Conservation (phyloP, 2,329 filamentous ascomycete species). For the Alternaria sp. region DNA sequence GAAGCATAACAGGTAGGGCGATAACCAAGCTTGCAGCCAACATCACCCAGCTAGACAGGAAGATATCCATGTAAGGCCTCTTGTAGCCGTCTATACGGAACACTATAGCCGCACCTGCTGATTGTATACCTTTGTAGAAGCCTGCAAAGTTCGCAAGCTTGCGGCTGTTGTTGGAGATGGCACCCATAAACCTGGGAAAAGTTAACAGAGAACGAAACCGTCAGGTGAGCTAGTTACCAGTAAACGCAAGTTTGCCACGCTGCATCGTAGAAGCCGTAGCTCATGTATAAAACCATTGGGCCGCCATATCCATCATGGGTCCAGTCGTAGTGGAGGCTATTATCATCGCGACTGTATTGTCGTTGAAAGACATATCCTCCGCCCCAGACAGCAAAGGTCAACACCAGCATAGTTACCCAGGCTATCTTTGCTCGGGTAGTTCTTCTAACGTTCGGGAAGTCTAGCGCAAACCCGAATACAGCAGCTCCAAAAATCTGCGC, state of each 20-base stretch:
- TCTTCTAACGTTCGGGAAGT: conserved; percentile 64
- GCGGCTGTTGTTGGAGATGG: conserved; percentile 87
- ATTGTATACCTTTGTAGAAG: conserved; percentile 88
- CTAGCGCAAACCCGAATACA: conserved; percentile 74
- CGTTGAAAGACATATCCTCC: conserved; percentile 80
- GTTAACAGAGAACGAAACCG: conserved; percentile 6
- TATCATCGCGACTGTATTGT: conserved; percentile 56
- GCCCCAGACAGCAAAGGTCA: conserved; percentile 81
- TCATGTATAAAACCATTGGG: conserved; percentile 86
- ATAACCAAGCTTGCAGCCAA: conserved; percentile 75
- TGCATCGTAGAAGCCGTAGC: conserved; percentile 87
- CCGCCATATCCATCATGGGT: conserved; percentile 71
- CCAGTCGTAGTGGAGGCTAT: conserved; percentile 65
- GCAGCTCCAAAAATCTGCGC: conserved; percentile 77
- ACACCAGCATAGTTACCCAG: conserved; percentile 66
- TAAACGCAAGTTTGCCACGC: conserved; percentile 89
- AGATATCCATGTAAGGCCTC: conserved; percentile 71
- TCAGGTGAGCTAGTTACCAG: conserved; percentile 64
- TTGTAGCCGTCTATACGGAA: conserved; percentile 70
- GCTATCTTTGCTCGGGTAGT: conserved; percentile 70
- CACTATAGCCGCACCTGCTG: conserved; percentile 78
- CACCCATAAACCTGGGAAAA: conserved; percentile 78
- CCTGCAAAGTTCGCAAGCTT: conserved; percentile 89
- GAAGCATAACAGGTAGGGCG: conserved; percentile 78
- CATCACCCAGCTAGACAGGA: conserved; percentile 78